Evolutionary conservation across 2,329 filamentous ascomycete species (phyloP).

Genomic region (Zelopaecilomyces penicillatus): DNA sequence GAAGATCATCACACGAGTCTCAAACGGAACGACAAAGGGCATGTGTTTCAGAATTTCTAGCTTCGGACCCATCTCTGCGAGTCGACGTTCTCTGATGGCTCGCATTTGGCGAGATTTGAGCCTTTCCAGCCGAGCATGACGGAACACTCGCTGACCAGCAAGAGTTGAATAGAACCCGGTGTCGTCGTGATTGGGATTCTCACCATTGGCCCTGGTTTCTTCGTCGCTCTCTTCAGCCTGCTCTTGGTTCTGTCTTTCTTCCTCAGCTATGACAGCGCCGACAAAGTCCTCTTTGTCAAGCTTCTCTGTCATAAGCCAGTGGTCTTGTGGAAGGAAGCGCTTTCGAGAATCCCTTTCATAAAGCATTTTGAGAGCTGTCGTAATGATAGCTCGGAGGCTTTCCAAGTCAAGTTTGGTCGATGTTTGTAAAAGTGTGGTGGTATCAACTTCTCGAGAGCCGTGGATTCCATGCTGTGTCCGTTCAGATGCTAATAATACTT

Average conservation of each 20-base stretch:
- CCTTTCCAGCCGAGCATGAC: constrained; percentile 55
- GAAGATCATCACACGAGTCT: constrained; percentile 85
- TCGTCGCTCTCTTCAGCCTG: constrained; percentile 19
- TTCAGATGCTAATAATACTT: constrained; percentile 19
- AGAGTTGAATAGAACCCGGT: constrained; percentile 23
- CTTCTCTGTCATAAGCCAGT: constrained; percentile 87
- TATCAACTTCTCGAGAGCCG: neutral
- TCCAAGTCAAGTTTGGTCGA: constrained; percentile 52
- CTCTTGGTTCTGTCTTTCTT: constrained; percentile 63
- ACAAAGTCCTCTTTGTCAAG: constrained; percentile 90
- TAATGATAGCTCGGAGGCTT: constrained; percentile 72
- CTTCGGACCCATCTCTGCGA: constrained; percentile 75
- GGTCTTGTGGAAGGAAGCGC: constrained; percentile 69
- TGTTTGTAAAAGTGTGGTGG: neutral
- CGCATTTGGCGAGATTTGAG: constrained; percentile 57
- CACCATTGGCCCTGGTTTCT: constrained; percentile 26
- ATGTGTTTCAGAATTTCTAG: constrained; percentile 90
- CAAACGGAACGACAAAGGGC: constrained; percentile 93
- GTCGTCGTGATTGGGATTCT: constrained; percentile 19
- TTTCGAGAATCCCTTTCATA: constrained; percentile 90
- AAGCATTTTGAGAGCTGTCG: constrained; percentile 72
- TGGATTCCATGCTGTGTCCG: neutral
- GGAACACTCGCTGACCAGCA: constrained; percentile 51
- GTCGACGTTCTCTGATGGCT: constrained; percentile 58
- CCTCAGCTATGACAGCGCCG: constrained; percentile 75